These are phyloP conservation scores for Colletotrichum echinochloae DNA, from an alignment of 2,329 filamentous ascomycete genomes.

Conservation along the genomic window DNA sequence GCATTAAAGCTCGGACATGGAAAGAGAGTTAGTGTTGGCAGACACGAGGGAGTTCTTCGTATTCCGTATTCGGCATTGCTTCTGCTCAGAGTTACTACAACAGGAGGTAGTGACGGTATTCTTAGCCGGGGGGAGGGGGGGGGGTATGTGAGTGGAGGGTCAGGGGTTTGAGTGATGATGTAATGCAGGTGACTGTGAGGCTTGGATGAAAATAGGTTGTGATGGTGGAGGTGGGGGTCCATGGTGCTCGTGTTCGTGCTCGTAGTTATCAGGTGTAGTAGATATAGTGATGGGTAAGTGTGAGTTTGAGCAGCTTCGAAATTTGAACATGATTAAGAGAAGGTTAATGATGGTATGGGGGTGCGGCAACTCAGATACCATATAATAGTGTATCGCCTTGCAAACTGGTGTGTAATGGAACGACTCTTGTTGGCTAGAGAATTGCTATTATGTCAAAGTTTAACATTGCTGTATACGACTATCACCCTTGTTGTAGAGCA, in stretches of 20 bases:
- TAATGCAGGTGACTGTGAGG: not conserved
- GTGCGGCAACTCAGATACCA: too few species aligned
- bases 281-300: too few species aligned
- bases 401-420: too few species aligned
- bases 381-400: too few species aligned
- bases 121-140: not conserved
- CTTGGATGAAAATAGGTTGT: not conserved
- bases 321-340: too few species aligned
- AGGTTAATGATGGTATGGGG: too few species aligned
- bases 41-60: not conserved
- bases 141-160: not conserved
- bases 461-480: too few species aligned
- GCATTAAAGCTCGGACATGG: not conserved
- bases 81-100: not conserved
- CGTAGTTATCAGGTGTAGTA: not conserved
- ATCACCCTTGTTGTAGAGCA: too few species aligned
- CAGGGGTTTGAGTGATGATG: not conserved
- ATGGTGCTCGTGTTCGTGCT: constrained; percentile 12
- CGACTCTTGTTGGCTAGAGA: too few species aligned
- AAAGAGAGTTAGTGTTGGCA: not conserved
- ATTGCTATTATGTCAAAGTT: too few species aligned
- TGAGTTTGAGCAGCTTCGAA: too few species aligned
- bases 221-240: not conserved
- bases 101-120: not conserved
- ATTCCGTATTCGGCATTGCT: not conserved